Conservation (phyloP, 1,284 basidiomycete genomes). For the Schizophyllum amplum region DNA sequence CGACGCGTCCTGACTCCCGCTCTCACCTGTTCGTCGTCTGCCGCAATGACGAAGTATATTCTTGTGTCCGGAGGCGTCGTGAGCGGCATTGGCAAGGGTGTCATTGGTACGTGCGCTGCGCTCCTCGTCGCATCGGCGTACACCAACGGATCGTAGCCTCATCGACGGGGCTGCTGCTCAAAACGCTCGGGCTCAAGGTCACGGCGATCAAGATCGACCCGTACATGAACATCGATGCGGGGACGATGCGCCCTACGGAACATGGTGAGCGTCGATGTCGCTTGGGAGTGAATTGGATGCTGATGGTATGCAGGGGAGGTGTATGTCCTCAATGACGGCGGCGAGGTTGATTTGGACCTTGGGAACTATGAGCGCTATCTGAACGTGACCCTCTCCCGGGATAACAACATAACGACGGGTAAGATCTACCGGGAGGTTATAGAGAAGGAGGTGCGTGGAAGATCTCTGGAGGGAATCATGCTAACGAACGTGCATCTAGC, state of each 20-base stretch:
- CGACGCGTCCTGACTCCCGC: too few relatives aligned
- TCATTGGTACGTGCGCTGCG: conserved; percentile 65
- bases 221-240: conserved; percentile 99
- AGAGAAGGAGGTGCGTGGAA: conserved; percentile 80
- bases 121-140: not conserved
- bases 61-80: conserved; percentile 88
- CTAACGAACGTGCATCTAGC: conserved; percentile 36
- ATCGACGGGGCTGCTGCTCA: conserved; percentile 92
- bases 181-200: conserved; percentile 93
- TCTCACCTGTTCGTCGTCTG: not conserved
- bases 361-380: conserved; percentile 99
- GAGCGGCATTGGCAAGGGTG: conserved; percentile 91
- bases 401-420: conserved; percentile 98
- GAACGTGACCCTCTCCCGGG: conserved; percentile 86
- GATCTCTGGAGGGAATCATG: not conserved
- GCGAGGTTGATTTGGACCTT: conserved; percentile 96
- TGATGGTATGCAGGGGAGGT: conserved; percentile 71
- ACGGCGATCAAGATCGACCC: conserved; percentile 99
- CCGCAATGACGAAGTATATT: conserved; percentile 61
- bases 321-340: conserved; percentile 97
- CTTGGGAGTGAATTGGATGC: conserved; percentile 1
- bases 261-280: conserved; percentile 61
- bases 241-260: conserved; percentile 98
- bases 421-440: conserved; percentile 98
- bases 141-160: conserved; percentile 55